These are phyloP conservation scores for Pichia sp. DNA, from an alignment of 1,139 yeast species.

Conservation along the genomic window DNA sequence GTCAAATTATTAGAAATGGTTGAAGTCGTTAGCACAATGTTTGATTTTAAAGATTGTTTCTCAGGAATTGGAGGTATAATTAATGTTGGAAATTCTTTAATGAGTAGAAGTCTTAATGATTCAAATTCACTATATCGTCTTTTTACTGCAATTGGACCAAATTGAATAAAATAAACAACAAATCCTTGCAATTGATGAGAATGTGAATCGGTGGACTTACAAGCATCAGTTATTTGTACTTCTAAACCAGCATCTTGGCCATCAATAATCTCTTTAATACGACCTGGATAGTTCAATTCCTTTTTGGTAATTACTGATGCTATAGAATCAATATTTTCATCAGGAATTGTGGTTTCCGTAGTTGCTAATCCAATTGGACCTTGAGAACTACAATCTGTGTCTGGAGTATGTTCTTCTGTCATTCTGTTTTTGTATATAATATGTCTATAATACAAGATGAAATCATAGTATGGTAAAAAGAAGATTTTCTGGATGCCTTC, in stretches of 20 bases:
- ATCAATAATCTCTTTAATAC: conserved; percentile 32
- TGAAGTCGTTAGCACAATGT: conserved; percentile 25
- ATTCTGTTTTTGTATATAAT: too few relatives aligned
- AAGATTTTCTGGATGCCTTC: too few relatives aligned
- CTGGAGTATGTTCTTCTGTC: neutral
- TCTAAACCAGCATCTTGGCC: conserved; percentile 29
- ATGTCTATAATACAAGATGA: too few relatives aligned
- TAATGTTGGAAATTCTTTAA: conserved; percentile 71
- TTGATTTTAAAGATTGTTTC: conserved; percentile 52
- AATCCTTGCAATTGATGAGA: conserved; percentile 41
- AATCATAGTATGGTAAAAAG: too few relatives aligned
- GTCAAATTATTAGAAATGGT: conserved; percentile 1
- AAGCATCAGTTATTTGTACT: conserved; percentile 66
- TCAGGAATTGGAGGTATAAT: conserved; percentile 95
- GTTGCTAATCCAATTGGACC: neutral
- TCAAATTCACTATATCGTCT: conserved; percentile 93
- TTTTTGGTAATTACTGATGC: conserved; percentile 19
- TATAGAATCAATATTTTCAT: conserved; percentile 10
- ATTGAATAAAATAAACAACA: conserved; percentile 72
- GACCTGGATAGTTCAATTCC: conserved; percentile 27
- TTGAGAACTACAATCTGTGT: neutral
- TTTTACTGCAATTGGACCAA: conserved; percentile 58
- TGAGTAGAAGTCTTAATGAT: conserved; percentile 61
- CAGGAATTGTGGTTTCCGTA: neutral
- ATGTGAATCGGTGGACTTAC: conserved; percentile 70